Base-by-base conservation (phyloP, 495 filamentous ascomycete species). In the Cryomyces antarcticus region DNA sequence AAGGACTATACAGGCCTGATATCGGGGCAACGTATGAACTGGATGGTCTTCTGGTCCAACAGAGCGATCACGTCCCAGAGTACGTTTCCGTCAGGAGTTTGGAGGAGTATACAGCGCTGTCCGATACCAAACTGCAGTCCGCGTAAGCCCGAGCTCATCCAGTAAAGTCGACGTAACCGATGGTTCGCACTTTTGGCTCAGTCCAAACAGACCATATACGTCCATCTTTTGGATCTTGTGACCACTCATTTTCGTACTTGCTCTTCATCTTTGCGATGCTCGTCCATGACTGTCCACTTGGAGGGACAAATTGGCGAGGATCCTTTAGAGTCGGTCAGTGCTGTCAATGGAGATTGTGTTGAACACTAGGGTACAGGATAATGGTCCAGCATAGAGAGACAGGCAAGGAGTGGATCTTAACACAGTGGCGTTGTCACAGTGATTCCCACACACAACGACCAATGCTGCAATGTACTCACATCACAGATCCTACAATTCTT, bases 31-130 rank as follows among this genome's bases (percentile, higher is more conserved):
- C 51, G 31, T 46, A 54, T 45, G 37, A 50, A 50, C 0, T 49
- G 41, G 7, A 79, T 57, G 0, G 78, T 85, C 7, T 63, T 62
- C 3, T 65, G 57, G 51, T 84, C 77, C 5, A 86, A 49, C 41
- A 67, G 70, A 4, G 77, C 61, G 37, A 88, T 59, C 48, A 77
- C 70, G 55, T 86, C 81, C 80, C 80, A 87, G 6, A 87, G 64
- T 12, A 86, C 57, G 52, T 83, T 82, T 0, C 77, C 77, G 0
- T 53, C 13, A 0, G 65, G 62, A 0, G 73, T 79, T 30, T 60
- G 57, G 28, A 84, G 56, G 10, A 87, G 61, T 33, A 85, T 68
- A 38, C 72, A 73, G 9, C 81, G 68, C 53, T 88, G 75, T 12
- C 80, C 80, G 44, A 86, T 88, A 37, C 57, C 80, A 45, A 79